Conservation (phyloP, 305 asterid genomes). For the Fraxinus latifolia region DNA sequence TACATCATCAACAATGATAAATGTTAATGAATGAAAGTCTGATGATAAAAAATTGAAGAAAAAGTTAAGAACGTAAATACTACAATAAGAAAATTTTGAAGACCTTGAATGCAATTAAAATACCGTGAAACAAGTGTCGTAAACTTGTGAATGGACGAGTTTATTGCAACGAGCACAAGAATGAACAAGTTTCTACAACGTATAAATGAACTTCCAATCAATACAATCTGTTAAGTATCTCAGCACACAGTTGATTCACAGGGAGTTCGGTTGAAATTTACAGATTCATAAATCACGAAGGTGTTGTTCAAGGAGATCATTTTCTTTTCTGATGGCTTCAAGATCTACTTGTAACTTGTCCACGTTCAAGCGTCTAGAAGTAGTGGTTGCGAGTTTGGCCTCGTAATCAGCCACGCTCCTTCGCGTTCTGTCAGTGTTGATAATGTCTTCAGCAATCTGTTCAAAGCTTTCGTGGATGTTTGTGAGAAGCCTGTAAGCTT, state of each 20-base stretch:
- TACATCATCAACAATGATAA: neutral
- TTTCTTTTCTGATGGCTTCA: conserved; percentile 65
- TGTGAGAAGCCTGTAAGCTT: conserved; percentile 60
- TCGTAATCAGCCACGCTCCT: conserved; percentile 63
- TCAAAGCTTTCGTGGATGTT: conserved; percentile 65
- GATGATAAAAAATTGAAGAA: neutral
- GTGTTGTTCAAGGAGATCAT: conserved; percentile 48
- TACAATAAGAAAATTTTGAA: neutral
- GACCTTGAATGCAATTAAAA: neutral
- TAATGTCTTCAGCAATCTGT: conserved; percentile 58
- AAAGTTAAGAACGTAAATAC: neutral
- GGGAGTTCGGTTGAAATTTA: neutral
- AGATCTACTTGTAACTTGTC: conserved; percentile 65
- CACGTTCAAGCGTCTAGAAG: conserved; percentile 46
- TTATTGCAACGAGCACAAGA: neutral
- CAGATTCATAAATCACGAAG: conserved; percentile 15
- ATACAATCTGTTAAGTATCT: neutral
- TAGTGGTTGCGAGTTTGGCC: conserved; percentile 52
- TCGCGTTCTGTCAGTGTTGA: conserved; percentile 52
- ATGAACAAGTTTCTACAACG: neutral
- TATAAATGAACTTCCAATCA: neutral
- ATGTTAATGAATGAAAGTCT: neutral
- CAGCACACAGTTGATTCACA: neutral
- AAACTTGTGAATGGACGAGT: neutral
- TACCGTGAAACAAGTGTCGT: neutral